These are phyloP conservation scores for Trametes cinnabarina DNA, from an alignment of 768 basidiomycete genomes.

Conservation along the genomic window DNA sequence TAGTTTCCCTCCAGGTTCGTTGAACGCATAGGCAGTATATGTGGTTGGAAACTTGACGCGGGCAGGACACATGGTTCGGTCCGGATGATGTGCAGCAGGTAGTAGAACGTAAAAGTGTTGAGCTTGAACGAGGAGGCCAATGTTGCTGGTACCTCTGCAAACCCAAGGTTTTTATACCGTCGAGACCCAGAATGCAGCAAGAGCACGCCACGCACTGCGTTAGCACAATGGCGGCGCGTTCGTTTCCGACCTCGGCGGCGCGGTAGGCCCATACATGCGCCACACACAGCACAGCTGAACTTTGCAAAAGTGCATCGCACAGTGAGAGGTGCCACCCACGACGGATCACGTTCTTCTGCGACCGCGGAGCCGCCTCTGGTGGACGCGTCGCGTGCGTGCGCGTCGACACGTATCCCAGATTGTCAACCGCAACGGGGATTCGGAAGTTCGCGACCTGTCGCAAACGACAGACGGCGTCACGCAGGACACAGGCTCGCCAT, in stretches of 20 bases:
- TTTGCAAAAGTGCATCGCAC: too few species aligned
- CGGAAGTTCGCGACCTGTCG: too few species aligned
- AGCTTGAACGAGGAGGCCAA: too few species aligned
- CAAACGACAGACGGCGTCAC: too few species aligned
- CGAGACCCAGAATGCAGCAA: too few species aligned
- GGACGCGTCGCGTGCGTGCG: neutral
- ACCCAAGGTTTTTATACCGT: too few species aligned
- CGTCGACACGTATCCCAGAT: neutral
- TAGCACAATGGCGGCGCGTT: neutral
- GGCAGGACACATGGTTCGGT: slow-evolving; percentile 5
- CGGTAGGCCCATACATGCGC: neutral
- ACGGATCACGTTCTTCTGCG: neutral
- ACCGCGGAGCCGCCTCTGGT: neutral
- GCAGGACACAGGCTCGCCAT: too few species aligned
- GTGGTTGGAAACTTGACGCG: slow-evolving; percentile 12
- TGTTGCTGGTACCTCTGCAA: too few species aligned
- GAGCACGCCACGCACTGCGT: neutral
- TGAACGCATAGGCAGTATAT: slow-evolving; percentile 25
- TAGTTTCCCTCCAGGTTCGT: slow-evolving; percentile 23
- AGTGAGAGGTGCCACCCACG: neutral
- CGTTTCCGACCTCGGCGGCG: neutral
- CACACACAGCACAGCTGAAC: neutral
- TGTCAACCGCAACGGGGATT: neutral
- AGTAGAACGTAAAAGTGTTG: neutral
- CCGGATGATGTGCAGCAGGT: neutral